phyloP scores from a whole-genome alignment of 192 early-diverging fungal species.

The Gigaspora rosea region DNA sequence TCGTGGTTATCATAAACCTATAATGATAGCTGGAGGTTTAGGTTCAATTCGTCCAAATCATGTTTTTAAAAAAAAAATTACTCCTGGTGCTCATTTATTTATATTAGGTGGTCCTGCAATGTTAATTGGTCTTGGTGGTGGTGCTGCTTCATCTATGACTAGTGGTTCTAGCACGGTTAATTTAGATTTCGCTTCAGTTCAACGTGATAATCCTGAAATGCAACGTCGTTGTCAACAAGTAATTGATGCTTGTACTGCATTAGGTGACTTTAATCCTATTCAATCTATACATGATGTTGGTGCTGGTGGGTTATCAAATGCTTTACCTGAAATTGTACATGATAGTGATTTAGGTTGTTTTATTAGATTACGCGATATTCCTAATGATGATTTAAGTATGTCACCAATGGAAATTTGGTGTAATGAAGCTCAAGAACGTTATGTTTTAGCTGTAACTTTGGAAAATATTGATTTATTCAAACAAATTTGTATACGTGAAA shows the following conservation, averaged over 20 bases:
- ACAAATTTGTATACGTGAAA: conserved; percentile 83
- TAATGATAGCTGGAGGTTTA: conserved; percentile 98
- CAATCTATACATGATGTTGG: conserved; percentile 98
- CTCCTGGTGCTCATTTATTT: conserved; percentile 76
- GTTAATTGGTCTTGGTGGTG: conserved; percentile 99
- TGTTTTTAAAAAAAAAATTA: conserved; percentile 84
- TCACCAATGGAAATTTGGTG: conserved; percentile 99
- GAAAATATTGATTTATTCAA: conserved; percentile 70
- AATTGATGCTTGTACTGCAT: conserved; percentile 87
- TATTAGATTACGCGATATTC: conserved; percentile 91
- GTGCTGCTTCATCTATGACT: conserved; percentile 95
- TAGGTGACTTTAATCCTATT: conserved; percentile 84
- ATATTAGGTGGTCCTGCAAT: conserved; percentile 96
- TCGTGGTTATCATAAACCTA: conserved; percentile 99
- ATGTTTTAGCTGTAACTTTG: conserved; percentile 88
- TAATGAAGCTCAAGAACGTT: conserved; percentile 99
- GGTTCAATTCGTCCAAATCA: conserved; percentile 91
- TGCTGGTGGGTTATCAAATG: conserved; percentile 98
- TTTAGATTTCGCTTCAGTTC: conserved; percentile 97
- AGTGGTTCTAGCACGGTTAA: conserved; percentile 83
- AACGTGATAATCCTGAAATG: conserved; percentile 99
- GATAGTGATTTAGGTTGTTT: conserved; percentile 88
- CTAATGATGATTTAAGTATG: conserved; percentile 88
- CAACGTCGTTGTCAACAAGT: conserved; percentile 96
- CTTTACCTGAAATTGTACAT: conserved; percentile 96